A percentile compares a stretch with the other conserved stretches of the same genome.
Conservation (phyloP, 108 stramenopile species). For the Skeletonema potamos region DNA sequence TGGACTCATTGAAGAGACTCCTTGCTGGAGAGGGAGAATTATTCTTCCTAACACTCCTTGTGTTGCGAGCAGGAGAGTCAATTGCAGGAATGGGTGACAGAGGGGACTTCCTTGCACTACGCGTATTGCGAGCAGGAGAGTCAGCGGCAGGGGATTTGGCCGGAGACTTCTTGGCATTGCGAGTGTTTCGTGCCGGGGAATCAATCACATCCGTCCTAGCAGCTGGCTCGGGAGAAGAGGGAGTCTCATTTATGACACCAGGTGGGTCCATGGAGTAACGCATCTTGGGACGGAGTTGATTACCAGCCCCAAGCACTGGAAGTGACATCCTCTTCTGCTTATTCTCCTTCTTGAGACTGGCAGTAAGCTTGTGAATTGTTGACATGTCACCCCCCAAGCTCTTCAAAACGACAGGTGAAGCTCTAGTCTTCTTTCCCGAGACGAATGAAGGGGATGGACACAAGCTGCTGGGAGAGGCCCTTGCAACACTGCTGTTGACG, state of each 20-base stretch:
- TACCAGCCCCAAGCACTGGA: constrained; percentile 8
- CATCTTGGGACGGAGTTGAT: not conserved
- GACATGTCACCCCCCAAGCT: constrained; percentile 31
- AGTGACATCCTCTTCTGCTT: constrained; percentile 22
- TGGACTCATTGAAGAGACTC: constrained; percentile 3
- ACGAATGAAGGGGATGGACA: constrained; percentile 42
- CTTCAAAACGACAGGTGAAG: constrained; percentile 14
- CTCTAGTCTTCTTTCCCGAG: constrained; percentile 29
- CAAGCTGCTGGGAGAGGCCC: constrained; percentile 8
- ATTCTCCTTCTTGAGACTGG: constrained; percentile 33
- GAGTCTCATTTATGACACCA: not conserved
- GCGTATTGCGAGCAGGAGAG: constrained; percentile 72
- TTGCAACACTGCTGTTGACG: not conserved
- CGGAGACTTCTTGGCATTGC: constrained; percentile 1
- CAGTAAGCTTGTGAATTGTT: constrained; percentile 39
- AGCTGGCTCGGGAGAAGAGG: not conserved
- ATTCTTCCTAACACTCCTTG: constrained; percentile 12
- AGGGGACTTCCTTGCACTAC: constrained; percentile 11
- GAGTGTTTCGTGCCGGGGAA: constrained; percentile 28
- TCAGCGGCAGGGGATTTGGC: constrained; percentile 20
- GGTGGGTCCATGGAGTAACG: not conserved
- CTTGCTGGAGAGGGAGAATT: constrained; percentile 7
- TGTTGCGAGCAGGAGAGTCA: constrained; percentile 39
- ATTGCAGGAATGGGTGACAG: constrained; percentile 18
- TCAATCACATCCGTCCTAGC: not conserved